These are phyloP conservation scores for Xylaria sp. DNA, from an alignment of 2,329 filamentous ascomycete genomes.

Conservation along the genomic window DNA sequence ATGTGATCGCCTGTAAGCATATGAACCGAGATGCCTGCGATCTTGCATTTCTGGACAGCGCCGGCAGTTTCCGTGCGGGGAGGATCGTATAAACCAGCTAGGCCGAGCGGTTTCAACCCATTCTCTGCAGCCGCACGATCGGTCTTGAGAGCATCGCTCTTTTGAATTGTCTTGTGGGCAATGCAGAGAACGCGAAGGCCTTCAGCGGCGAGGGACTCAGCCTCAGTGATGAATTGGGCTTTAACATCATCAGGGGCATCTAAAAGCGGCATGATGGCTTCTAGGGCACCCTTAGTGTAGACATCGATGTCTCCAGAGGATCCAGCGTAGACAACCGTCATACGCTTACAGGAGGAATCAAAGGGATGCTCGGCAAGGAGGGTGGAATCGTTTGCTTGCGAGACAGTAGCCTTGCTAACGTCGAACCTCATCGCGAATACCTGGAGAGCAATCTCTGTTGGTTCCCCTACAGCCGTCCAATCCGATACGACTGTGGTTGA, in stretches of 20 bases:
- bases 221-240: constrained; percentile 59
- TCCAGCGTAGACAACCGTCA: constrained; percentile 73
- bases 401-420: constrained; percentile 58
- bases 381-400: constrained; percentile 54
- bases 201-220: constrained; percentile 68
- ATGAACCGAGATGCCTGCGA: constrained; percentile 72
- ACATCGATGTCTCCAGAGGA: constrained; percentile 55
- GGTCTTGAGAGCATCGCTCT: constrained; percentile 52
- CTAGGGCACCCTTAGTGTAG: constrained; percentile 69
- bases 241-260: constrained; percentile 60
- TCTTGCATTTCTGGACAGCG: constrained; percentile 68
- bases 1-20: constrained; percentile 78
- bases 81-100: constrained; percentile 78
- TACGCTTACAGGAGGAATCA: constrained; percentile 78
- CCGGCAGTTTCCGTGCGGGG: constrained; percentile 73
- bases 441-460: constrained; percentile 79
- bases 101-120: constrained; percentile 72
- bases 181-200: constrained; percentile 77
- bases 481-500: constrained; percentile 57
- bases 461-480: constrained; percentile 73
- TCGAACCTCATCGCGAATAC: constrained; percentile 78
- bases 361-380: constrained; percentile 76
- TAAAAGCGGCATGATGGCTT: constrained; percentile 65
- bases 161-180: constrained; percentile 62
- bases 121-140: constrained; percentile 66